Percentiles rank a stretch among this genome's conserved stretches.
Evolutionary conservation across 306 rosid species (phyloP).

Genomic region (Quercus rubra): DNA sequence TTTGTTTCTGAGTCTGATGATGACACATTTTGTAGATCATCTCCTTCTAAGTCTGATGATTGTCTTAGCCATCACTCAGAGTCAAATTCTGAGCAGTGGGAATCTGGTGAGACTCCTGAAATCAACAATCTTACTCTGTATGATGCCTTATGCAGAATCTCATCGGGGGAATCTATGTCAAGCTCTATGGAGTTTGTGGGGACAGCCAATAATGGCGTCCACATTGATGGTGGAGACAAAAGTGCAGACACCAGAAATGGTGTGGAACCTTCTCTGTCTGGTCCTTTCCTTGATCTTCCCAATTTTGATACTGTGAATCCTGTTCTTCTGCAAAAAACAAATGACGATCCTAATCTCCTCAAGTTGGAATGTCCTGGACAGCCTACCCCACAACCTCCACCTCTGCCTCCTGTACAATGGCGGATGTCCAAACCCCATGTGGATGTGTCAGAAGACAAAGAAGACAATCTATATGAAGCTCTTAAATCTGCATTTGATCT

Average conservation of each 20-base stretch:
- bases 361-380: conserved; percentile 26
- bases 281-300: conserved; percentile 72
- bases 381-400: conserved; percentile 59
- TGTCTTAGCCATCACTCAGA: conserved; percentile 65
- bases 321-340: conserved; percentile 32
- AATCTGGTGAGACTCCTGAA: conserved; percentile 57
- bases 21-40: conserved; percentile 94
- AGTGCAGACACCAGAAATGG: conserved; percentile 25
- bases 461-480: conserved; percentile 25
- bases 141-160: conserved; percentile 47
- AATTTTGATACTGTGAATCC: conserved; percentile 59
- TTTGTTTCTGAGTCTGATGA: conserved; percentile 66
- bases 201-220: conserved; percentile 28
- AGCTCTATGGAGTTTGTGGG: conserved; percentile 36
- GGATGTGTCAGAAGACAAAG: conserved; percentile 42
- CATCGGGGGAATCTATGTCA: conserved; percentile 45
- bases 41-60: conserved; percentile 72
- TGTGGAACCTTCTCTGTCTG: conserved; percentile 45
- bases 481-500: conserved; percentile 21
- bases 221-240: conserved; percentile 31
- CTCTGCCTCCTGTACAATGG: conserved; percentile 71
- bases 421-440: conserved; percentile 41
- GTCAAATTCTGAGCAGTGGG: conserved; percentile 85
- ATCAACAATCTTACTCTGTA: conserved; percentile 41
- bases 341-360: conserved; percentile 26